Evolutionary conservation across 2,329 filamentous ascomycete species (phyloP), one percentile per base, ranked within the genome.

Genomic region (Didymella lethalis): DNA sequence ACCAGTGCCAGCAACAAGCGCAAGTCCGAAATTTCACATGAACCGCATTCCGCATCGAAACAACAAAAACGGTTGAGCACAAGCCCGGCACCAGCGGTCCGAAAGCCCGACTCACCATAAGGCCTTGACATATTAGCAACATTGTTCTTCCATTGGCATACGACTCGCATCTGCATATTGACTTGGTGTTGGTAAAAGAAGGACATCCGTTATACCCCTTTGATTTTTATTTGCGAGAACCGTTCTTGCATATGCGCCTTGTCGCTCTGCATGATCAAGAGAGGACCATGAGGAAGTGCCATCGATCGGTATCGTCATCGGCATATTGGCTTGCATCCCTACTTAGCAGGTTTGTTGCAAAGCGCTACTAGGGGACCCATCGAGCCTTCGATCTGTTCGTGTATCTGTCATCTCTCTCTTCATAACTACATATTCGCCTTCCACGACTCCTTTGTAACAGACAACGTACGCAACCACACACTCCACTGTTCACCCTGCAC

Each of bases 131-230:
- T 23, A 26, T 12, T 16, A 49, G 40, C 49, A 54, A 41, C 56
- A 31, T 49, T 29, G 26, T 56, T 41, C 20, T 56, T 31, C 48
- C 38, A 53, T 47, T 48, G 44, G 32, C 43, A 40, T 54, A 62
- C 49, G 47, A 53, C 48, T 58, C 59, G 59, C 59, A 66, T 65
- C 53, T 68, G 64, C 59, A 67, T 64, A 61, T 62, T 55, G 58
- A 38, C 48, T 57, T 58, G 63, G 59, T 63, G 61, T 57, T 59
- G 54, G 62, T 53, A 60, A 61, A 63, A 63, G 45, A 57, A 41
- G 47, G 56, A 59, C 58, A 59, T 64, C 58, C 48, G 54, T 59
- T 65, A 68, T 68, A 68, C 66, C 66, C 58, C 45, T 60, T 54
- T 52, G 49, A 46, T 59, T 59, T 47, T 59, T 44, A 29, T 44